A percentile compares a stretch with the other conserved stretches of the same genome.
phyloP scores from a whole-genome alignment of 768 basidiomycete genomes.

The Hortiboletus campestris region DNA sequence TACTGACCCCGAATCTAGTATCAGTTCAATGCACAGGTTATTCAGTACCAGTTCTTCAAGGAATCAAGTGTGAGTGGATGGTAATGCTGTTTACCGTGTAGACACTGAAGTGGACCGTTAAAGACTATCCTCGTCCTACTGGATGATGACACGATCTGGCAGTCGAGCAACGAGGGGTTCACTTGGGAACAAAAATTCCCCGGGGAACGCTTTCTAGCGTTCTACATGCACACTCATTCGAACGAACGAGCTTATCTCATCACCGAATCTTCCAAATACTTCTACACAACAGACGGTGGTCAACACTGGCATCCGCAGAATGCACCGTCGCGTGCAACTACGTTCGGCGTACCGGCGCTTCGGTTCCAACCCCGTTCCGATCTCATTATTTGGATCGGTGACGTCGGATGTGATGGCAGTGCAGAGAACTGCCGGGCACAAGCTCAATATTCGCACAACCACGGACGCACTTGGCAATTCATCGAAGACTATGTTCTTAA shows the following conservation, averaged over 20 bases:
- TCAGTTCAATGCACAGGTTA: constrained; percentile 60
- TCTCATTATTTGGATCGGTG: constrained; percentile 86
- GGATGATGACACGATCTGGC: constrained; percentile 78
- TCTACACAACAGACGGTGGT: constrained; percentile 84
- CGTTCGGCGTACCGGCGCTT: constrained; percentile 70
- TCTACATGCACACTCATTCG: constrained; percentile 83
- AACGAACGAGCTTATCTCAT: constrained; percentile 88
- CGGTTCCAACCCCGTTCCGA: constrained; percentile 89
- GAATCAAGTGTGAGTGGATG: constrained; percentile 58
- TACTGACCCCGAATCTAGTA: constrained; percentile 44
- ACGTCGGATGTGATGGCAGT: constrained; percentile 56
- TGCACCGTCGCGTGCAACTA: constrained; percentile 75
- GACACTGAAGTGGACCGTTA: background rate
- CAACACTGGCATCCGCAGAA: constrained; percentile 56
- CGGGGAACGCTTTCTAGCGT: constrained; percentile 67
- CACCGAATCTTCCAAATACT: constrained; percentile 61
- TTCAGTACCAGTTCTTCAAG: constrained; percentile 83
- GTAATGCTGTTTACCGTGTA: background rate
- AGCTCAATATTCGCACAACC: constrained; percentile 70
- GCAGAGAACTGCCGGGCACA: constrained; percentile 64
- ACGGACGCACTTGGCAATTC: constrained; percentile 73
- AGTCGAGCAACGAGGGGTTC: constrained; percentile 94
- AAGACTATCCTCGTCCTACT: constrained; percentile 85
- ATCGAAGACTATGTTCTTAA: constrained; percentile 87
- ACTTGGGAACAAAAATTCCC: constrained; percentile 73